Evolutionary conservation across 225 moss, liverwort and hornwort species (phyloP).

Genomic region (Pseudisothecium myosuroides): DNA sequence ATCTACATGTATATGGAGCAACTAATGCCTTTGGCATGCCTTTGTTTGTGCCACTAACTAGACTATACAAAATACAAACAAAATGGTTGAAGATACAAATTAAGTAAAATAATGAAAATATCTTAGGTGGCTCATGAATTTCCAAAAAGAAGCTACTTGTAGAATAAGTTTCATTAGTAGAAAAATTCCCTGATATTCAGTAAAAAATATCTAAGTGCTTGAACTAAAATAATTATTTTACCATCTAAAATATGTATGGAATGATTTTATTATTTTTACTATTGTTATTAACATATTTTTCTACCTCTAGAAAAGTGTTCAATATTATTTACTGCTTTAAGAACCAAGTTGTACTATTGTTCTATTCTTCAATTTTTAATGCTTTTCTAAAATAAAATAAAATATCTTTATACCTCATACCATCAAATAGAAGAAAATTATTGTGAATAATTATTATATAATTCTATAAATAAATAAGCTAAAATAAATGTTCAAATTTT

Average conservation of each 20-base stretch:
- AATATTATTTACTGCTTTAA: background rate
- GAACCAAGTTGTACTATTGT: background rate
- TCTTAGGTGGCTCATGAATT: background rate
- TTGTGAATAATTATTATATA: background rate
- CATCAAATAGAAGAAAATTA: background rate
- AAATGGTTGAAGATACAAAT: background rate
- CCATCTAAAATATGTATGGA: background rate
- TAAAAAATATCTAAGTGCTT: background rate
- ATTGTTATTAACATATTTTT: background rate
- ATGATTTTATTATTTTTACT: background rate
- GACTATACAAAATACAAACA: background rate
- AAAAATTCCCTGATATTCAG: background rate
- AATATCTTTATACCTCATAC: background rate
- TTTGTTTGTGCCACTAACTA: background rate
- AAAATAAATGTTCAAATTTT: background rate
- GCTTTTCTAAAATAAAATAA: background rate
- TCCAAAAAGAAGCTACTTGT: background rate
- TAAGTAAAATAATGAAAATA: background rate
- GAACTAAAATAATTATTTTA: background rate
- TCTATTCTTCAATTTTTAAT: background rate
- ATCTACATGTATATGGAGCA: background rate
- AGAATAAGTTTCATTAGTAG: background rate
- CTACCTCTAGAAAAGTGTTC: accelerated
- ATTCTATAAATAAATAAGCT: background rate
- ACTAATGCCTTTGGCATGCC: background rate